Conservation (phyloP, 192 early-diverging fungal species). For the Mortierella antarctica region DNA sequence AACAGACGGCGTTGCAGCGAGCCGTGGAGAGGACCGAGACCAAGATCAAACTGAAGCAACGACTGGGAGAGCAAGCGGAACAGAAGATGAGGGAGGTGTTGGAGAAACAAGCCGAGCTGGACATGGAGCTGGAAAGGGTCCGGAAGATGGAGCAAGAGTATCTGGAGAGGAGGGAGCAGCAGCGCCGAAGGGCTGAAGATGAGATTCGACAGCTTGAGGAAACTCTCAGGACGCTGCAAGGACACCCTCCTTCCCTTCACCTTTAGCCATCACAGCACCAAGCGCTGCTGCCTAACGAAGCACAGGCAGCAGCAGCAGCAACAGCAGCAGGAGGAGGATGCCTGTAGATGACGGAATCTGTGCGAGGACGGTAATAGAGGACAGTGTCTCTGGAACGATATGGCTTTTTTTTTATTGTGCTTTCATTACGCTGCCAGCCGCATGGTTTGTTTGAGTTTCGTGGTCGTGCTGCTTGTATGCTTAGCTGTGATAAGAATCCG, state of each 20-base stretch:
- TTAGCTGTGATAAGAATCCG: slow-evolving; percentile 18
- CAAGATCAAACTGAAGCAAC: slow-evolving; percentile 8
- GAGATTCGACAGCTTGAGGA: slow-evolving; percentile 22
- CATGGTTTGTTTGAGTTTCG: not conserved
- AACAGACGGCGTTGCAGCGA: slow-evolving; percentile 15
- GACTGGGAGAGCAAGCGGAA: slow-evolving; percentile 9
- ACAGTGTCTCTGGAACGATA: not conserved
- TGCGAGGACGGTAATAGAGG: not conserved
- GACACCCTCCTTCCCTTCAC: not conserved
- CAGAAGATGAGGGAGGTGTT: not conserved
- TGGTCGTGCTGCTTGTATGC: not conserved
- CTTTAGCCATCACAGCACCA: not conserved
- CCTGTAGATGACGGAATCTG: not conserved
- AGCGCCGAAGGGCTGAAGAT: slow-evolving; percentile 16
- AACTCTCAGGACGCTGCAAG: slow-evolving; percentile 12
- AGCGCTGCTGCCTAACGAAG: not conserved
- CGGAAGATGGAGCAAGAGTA: slow-evolving; percentile 14
- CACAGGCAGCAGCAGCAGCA: not conserved
- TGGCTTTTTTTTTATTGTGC: not conserved
- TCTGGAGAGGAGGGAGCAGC: slow-evolving; percentile 15
- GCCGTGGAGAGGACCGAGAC: slow-evolving; percentile 6
- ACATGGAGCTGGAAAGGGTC: slow-evolving; percentile 7
- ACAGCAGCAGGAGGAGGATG: not conserved
- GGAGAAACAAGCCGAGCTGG: slow-evolving; percentile 14
- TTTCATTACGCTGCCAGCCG: not conserved